Evolutionary conservation across 2,329 filamentous ascomycete species (phyloP).

Genomic region (Aspergillus neotritici): DNA sequence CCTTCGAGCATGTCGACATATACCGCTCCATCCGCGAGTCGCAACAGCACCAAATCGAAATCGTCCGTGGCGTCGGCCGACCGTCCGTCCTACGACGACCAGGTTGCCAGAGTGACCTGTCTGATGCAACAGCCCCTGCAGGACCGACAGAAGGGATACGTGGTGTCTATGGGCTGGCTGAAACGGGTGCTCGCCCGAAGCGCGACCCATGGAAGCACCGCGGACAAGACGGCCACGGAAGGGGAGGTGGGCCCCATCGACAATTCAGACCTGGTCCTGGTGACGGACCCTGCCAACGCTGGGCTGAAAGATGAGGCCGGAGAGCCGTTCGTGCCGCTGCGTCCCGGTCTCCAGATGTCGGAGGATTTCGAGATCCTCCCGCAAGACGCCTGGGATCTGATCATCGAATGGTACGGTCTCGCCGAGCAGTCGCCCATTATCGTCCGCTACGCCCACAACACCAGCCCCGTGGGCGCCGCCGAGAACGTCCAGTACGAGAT

Average conservation of each 20-base stretch:
- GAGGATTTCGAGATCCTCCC: slow-evolving; percentile 74
- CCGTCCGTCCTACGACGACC: slow-evolving; percentile 55
- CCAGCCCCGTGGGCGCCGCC: slow-evolving; percentile 51
- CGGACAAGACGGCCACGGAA: slow-evolving; percentile 54
- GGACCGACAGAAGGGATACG: slow-evolving; percentile 68
- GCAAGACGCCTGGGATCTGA: slow-evolving; percentile 71
- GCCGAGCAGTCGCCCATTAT: slow-evolving; percentile 66
- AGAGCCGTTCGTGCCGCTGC: slow-evolving; percentile 64
- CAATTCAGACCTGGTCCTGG: slow-evolving; percentile 73
- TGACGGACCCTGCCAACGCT: slow-evolving; percentile 41
- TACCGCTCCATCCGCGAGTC: slow-evolving; percentile 25
- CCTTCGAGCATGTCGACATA: slow-evolving; percentile 37
- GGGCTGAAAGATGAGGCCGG: slow-evolving; percentile 43
- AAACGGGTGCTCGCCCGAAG: slow-evolving; percentile 63
- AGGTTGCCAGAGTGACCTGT: slow-evolving; percentile 66
- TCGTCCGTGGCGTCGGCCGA: slow-evolving; percentile 19
- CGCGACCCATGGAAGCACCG: slow-evolving; percentile 51
- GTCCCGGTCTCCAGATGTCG: slow-evolving; percentile 57
- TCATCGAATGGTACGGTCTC: slow-evolving; percentile 77
- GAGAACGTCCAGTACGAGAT: slow-evolving; percentile 75
- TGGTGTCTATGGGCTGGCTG: slow-evolving; percentile 78
- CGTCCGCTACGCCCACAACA: slow-evolving; percentile 71
- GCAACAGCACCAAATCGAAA: slow-evolving; percentile 21
- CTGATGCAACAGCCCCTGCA: slow-evolving; percentile 52
- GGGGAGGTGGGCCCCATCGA: slow-evolving; percentile 73